Percentiles rank a stretch among this genome's conserved stretches.
These are phyloP conservation scores for Dryas integrifolia DNA, from an alignment of 331 rosid genomes.

Conservation along the genomic window DNA sequence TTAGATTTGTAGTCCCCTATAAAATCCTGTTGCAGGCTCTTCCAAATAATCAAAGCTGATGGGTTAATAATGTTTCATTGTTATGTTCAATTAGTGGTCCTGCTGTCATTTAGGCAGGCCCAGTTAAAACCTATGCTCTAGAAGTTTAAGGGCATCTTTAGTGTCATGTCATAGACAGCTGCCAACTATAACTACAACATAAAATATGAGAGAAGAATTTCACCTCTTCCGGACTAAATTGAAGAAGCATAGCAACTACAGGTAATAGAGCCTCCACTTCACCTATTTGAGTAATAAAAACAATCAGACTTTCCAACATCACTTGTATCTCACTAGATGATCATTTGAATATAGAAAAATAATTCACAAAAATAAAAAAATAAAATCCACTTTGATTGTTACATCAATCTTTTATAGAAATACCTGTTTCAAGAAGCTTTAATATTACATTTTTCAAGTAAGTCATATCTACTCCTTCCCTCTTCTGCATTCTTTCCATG, in stretches of 20 bases:
- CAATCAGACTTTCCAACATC: neutral
- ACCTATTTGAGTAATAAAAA: slow-evolving; percentile 44
- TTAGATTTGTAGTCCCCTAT: neutral
- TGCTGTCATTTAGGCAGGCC: neutral
- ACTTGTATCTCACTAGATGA: slow-evolving; percentile 15
- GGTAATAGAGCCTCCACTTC: slow-evolving; percentile 96
- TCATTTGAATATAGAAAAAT: slow-evolving; percentile 1
- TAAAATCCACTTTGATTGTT: slow-evolving; percentile 10
- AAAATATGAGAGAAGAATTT: slow-evolving; percentile 21
- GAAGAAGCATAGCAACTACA: slow-evolving; percentile 94
- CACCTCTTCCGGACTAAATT: slow-evolving; percentile 98
- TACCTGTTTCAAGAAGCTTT: slow-evolving; percentile 99
- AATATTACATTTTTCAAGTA: slow-evolving; percentile 86
- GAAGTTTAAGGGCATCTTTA: neutral
- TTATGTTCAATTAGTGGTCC: neutral
- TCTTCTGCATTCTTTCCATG: slow-evolving; percentile 77
- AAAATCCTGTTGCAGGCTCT: neutral
- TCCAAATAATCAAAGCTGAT: neutral
- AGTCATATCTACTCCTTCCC: slow-evolving; percentile 98
- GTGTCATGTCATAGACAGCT: neutral
- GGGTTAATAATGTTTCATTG: neutral
- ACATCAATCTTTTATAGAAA: neutral
- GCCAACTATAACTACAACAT: neutral
- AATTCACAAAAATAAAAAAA: neutral
- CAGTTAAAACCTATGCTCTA: neutral